Conservation (phyloP, 257 asterid species). For the Anisodus tanguticus region DNA sequence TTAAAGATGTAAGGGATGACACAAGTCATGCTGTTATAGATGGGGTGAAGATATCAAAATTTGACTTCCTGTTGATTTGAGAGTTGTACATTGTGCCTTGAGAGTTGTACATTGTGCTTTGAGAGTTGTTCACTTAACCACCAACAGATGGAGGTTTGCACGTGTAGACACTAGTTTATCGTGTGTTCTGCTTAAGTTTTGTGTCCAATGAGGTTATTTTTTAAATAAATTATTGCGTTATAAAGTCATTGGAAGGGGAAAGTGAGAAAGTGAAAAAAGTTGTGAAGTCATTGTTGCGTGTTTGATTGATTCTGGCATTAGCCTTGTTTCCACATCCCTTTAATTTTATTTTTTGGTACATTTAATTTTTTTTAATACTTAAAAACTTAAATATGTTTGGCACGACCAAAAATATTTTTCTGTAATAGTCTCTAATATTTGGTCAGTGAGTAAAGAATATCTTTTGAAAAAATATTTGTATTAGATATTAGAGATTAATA, state of each 20-base stretch:
- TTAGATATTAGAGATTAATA: no score
- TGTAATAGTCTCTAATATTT: no score
- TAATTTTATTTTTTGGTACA: not conserved
- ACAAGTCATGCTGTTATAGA: constrained; percentile 18
- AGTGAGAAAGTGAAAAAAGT: not conserved
- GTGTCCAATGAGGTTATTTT: not conserved
- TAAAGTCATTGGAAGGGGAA: not conserved
- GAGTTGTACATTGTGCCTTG: not conserved
- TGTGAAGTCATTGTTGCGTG: not conserved
- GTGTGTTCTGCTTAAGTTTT: not conserved
- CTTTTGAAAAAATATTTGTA: no score
- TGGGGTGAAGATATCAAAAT: not conserved
- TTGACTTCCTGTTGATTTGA: not conserved
- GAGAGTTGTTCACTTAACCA: not conserved
- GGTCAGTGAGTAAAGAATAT: no score
- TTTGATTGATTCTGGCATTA: not conserved
- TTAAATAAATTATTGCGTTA: not conserved
- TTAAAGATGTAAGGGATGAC: not conserved
- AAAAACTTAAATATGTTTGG: no score
- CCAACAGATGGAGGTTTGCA: not conserved
- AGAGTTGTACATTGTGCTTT: not conserved
- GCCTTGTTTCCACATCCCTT: not conserved
- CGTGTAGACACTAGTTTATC: not conserved
- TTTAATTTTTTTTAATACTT: not conserved
- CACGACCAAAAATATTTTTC: no score